phyloP scores from a whole-genome alignment of 352 stramenopile genomes.

The Globisporangium cystogenes region DNA sequence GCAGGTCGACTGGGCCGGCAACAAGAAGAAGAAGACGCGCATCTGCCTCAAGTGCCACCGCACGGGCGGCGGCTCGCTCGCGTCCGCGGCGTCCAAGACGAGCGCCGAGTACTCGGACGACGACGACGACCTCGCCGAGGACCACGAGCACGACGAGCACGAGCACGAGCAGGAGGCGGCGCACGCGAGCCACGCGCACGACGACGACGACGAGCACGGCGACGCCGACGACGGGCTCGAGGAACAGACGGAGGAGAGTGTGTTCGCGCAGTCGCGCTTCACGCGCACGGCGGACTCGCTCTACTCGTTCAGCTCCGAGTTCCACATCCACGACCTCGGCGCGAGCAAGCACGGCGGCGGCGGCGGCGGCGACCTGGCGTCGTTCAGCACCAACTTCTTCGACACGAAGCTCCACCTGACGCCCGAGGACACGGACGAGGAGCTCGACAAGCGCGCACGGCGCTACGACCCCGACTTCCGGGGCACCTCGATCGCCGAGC shows the following conservation, averaged over 20 bases:
- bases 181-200: neutral
- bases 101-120: conserved; percentile 20
- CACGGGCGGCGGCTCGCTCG: conserved; percentile 26
- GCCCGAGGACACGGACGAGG: conserved; percentile 28
- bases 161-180: conserved; percentile 21
- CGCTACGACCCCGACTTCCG: conserved; percentile 26
- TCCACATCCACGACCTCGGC: conserved; percentile 23
- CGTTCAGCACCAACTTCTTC: conserved; percentile 24
- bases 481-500: neutral
- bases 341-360: neutral
- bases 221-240: conserved; percentile 28
- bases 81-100: conserved; percentile 6
- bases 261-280: conserved; percentile 51
- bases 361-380: neutral
- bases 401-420: conserved; percentile 22
- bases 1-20: conserved; percentile 35
- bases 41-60: conserved; percentile 48
- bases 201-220: conserved; percentile 1
- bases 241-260: conserved; percentile 47
- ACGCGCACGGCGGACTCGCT: conserved; percentile 38
- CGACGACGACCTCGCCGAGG: too few relatives aligned
- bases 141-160: conserved; percentile 13
- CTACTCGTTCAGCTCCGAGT: conserved; percentile 16
- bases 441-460: conserved; percentile 27
- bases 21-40: conserved; percentile 28